Conservation (phyloP, 2,329 filamentous ascomycete species). For the Leptographium galeiforme region DNA sequence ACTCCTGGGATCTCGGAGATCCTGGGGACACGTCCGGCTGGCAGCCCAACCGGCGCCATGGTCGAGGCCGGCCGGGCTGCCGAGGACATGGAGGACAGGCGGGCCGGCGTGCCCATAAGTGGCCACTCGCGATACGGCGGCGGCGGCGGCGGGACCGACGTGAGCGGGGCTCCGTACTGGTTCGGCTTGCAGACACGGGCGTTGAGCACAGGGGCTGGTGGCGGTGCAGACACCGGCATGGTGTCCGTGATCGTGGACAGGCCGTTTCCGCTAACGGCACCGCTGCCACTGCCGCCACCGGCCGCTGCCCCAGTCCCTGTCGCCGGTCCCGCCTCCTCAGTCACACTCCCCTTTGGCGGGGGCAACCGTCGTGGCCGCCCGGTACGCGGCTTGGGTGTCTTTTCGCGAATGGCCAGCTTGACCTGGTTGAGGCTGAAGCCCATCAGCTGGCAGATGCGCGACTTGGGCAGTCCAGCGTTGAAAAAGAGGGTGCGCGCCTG, state of each 20-base stretch:
- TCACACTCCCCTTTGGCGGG: not conserved
- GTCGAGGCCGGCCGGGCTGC: not conserved
- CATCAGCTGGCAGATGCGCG: conserved; percentile 11
- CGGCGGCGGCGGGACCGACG: not conserved
- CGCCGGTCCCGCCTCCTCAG: not conserved
- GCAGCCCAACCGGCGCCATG: not conserved
- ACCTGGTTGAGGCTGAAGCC: conserved; percentile 12
- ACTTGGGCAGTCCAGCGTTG: conserved; percentile 9
- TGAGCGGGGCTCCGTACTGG: not conserved
- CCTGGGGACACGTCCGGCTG: not conserved
- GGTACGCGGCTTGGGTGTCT: conserved; percentile 10
- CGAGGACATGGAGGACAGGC: not conserved
- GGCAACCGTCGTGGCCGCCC: conserved; percentile 9
- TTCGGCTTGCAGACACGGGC: not conserved
- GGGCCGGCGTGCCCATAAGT: not conserved
- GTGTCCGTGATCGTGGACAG: not conserved
- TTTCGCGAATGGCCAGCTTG: conserved; percentile 12
- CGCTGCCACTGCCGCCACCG: not conserved
- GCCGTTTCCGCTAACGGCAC: not conserved
- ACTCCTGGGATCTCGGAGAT: too few relatives aligned
- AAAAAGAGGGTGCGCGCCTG: conserved; percentile 11
- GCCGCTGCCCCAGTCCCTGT: not conserved
- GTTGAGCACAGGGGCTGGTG: not conserved
- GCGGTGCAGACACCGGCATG: not conserved
- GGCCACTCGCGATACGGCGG: not conserved